Conservation (phyloP, 2,329 filamentous ascomycete species). For the Fusarium albosuccineum region DNA sequence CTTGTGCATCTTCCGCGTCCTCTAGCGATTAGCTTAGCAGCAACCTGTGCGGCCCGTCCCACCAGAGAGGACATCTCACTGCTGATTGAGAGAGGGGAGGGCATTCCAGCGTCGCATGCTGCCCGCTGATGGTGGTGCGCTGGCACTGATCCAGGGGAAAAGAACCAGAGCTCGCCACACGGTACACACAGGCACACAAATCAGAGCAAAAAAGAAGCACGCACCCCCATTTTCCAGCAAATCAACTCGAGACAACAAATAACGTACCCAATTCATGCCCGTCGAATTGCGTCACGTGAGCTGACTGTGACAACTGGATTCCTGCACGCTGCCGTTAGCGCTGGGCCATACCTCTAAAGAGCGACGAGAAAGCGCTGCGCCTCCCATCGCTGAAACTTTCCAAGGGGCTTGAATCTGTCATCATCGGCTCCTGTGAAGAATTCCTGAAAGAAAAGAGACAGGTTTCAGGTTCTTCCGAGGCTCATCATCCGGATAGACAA, state of each 20-base stretch:
- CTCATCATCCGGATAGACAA: neutral
- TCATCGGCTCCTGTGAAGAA: slow-evolving; percentile 20
- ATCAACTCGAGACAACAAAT: slow-evolving; percentile 35
- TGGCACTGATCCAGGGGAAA: slow-evolving; percentile 5
- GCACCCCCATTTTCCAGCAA: slow-evolving; percentile 8
- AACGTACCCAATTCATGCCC: slow-evolving; percentile 3
- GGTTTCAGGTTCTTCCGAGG: too few relatives aligned
- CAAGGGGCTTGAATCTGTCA: slow-evolving; percentile 29
- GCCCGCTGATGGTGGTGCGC: neutral
- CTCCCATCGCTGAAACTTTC: slow-evolving; percentile 23
- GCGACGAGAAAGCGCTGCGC: slow-evolving; percentile 33
- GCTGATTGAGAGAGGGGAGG: slow-evolving; percentile 22
- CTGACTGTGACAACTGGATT: slow-evolving; percentile 24
- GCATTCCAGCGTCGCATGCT: slow-evolving; percentile 9
- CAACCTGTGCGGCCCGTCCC: slow-evolving; percentile 6
- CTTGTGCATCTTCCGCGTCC: neutral
- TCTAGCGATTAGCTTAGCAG: neutral
- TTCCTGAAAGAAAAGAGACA: neutral
- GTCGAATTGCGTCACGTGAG: slow-evolving; percentile 30
- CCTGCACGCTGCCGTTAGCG: slow-evolving; percentile 41
- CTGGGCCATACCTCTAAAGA: slow-evolving; percentile 3
- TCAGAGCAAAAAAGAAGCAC: too few relatives aligned
- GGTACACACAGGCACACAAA: too few relatives aligned
- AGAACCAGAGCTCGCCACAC: neutral
- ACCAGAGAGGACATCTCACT: neutral